Conservation (phyloP, 495 filamentous ascomycete species). For the Hypoxylon fuscum region DNA sequence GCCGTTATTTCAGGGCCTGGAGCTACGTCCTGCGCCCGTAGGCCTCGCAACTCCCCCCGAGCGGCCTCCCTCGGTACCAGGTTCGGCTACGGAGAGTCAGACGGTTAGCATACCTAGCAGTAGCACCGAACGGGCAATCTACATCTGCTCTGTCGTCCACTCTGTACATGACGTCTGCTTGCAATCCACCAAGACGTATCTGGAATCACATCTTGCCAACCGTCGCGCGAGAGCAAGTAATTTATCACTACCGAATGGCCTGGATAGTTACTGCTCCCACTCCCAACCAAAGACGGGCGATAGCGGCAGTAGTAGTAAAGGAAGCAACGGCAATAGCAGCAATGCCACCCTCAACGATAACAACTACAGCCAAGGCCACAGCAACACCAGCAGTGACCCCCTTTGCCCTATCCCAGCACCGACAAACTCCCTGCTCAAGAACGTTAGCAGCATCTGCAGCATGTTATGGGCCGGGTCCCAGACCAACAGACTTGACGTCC, state of each 20-base stretch:
- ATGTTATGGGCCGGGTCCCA: conserved; percentile 40
- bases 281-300: not conserved
- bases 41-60: not conserved
- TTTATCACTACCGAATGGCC: not conserved
- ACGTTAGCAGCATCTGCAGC: conserved; percentile 42
- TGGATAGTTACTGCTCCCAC: not conserved
- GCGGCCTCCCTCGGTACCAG: not conserved
- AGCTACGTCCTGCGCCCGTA: not conserved
- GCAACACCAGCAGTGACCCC: not conserved
- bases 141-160: conserved; percentile 3
- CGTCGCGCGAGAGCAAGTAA: conserved; percentile 12
- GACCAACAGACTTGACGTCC: conserved; percentile 23
- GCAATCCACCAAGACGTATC: conserved; percentile 36
- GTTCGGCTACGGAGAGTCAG: not conserved
- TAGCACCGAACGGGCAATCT: not conserved
- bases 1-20: not conserved
- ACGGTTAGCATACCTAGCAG: conserved; percentile 9
- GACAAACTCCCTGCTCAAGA: conserved; percentile 39
- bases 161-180: conserved; percentile 38
- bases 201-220: conserved; percentile 36
- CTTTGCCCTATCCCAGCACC: not conserved
- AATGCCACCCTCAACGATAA: not conserved
- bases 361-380: too few relatives aligned
- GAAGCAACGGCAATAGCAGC: not conserved
- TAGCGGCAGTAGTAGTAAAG: not conserved